phyloP scores from a whole-genome alignment of 2,329 filamentous ascomycete species.

The Trichoderma sp. region DNA sequence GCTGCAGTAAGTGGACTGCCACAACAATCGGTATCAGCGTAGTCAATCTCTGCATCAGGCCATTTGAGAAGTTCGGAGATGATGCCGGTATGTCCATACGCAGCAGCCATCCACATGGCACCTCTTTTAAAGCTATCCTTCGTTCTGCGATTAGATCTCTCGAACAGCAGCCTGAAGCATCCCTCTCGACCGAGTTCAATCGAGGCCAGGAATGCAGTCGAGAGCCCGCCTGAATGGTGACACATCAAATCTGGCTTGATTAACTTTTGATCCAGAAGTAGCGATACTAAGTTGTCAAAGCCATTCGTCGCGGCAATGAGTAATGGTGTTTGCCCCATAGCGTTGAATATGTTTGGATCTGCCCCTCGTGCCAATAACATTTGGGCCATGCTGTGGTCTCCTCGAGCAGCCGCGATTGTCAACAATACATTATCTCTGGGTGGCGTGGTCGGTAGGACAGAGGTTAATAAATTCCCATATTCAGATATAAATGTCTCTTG shows the following conservation, averaged over 20 bases:
- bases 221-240: fast-evolving
- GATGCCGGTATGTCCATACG: too few species aligned
- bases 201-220: background rate
- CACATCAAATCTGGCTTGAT: background rate
- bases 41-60: background rate
- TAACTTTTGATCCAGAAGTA: background rate
- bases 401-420: background rate
- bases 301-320: background rate
- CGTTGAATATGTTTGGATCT: background rate
- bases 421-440: background rate
- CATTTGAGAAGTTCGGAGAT: background rate
- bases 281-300: background rate
- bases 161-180: fast-evolving
- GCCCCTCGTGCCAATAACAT: background rate
- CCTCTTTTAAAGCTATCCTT: background rate
- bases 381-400: background rate
- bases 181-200: background rate
- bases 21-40: background rate
- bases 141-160: background rate
- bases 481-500: too few species aligned
- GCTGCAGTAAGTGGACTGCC: background rate
- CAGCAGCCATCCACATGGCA: background rate
- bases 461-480: too few species aligned
- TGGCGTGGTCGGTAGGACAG: background rate
- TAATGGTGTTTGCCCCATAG: background rate